Percentiles rank a stretch among this genome's conserved stretches.
Conservation (phyloP, 768 basidiomycete species). For the Daedaleopsis nitida region DNA sequence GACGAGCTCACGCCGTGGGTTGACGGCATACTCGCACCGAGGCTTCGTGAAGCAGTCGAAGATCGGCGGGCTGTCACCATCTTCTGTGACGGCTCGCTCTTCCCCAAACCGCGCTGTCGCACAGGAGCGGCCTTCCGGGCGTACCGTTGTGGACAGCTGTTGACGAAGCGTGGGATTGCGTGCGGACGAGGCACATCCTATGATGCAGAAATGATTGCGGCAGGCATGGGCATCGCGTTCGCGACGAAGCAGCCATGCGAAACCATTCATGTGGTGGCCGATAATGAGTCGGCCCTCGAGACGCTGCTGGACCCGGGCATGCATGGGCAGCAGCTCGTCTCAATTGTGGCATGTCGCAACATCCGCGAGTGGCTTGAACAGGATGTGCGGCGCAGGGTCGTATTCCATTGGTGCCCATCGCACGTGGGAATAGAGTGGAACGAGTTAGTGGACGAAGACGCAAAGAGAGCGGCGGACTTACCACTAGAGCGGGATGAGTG, state of each 20-base stretch:
- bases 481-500: neutral
- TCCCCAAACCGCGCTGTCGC: neutral
- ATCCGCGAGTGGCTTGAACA: neutral
- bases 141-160: neutral
- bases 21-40: neutral
- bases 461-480: neutral
- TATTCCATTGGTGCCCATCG: neutral
- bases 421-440: too few relatives aligned
- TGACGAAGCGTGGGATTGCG: neutral
- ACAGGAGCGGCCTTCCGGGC: neutral
- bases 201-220: slow-evolving; percentile 6
- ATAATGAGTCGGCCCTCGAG: neutral
- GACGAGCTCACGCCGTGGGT: neutral
- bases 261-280: slow-evolving; percentile 4
- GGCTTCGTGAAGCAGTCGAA: neutral
- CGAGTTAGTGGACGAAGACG: too few relatives aligned
- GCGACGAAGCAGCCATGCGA: neutral
- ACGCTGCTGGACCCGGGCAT: neutral
- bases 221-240: slow-evolving; percentile 2
- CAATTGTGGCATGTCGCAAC: neutral
- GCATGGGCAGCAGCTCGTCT: neutral
- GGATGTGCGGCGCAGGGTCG: neutral
- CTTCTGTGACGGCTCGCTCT: neutral
- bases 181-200: neutral
- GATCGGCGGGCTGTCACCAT: neutral